Base-by-base conservation (phyloP, 1,284 basidiomycete species). In the Sanguinoderma infundibulare region DNA sequence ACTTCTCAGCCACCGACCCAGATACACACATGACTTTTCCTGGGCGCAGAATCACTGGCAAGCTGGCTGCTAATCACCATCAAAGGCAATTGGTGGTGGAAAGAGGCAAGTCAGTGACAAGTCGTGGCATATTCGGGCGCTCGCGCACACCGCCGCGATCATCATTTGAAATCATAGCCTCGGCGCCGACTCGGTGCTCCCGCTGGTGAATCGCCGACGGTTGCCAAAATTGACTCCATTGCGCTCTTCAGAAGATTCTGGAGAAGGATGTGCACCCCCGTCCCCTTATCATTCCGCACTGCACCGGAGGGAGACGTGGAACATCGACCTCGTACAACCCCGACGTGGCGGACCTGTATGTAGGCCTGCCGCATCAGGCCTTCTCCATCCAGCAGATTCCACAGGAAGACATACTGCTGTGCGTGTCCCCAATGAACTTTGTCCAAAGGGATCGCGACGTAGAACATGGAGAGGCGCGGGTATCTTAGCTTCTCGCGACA, bases 1-100 rank as follows among this genome's bases (percentile, higher is more conserved):
- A 9, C 28, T 57, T 42, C 55, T 51, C 56, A 24, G 56, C 56
- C 44, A 56, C 44, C 26, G 32, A 52, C 30, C 30, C 56, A 42
- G 52, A 20, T 5, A 57, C 32, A 9, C 49, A 49, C 49, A 24
- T 57, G 56, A 57, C 56, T 49, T 20, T 12, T 17, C 20, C 20
- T 12, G 28, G 6, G 42, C 10, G 24, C 6, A 26, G 24, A 22
- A 46, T 46, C 42, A 46, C 12, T 46, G 3, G 42, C 28, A 46
- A 46, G 24, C 12, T 24, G 24, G 24, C 24, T 15, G 24, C 34
- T 6, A 26, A 46, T 46, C 24, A 17, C 42, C 42, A 46, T 46
- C 14, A 5, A 46, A 46, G 42, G 42, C 24, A 28, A 46, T 26
- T 6, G 24, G 42, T 26, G 42, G 24, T 15, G 15, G 42, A 3